Percentiles rank a stretch among this genome's conserved stretches.
Evolutionary conservation across 176 grass and related monocot genomes (phyloP).

Genomic region (Secale cereale): DNA sequence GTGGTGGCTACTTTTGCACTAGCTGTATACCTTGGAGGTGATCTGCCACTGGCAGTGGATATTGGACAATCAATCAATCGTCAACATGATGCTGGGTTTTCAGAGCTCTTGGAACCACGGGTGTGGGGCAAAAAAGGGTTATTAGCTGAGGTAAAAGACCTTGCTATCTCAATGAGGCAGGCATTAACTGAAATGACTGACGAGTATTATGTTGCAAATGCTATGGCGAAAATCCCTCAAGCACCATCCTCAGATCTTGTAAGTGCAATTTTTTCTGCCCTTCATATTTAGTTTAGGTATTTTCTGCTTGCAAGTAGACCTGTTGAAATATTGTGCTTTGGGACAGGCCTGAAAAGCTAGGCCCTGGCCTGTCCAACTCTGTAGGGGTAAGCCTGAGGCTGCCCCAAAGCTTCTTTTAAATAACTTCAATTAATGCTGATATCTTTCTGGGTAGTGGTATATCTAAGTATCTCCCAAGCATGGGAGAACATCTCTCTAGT

Average conservation of each 20-base stretch:
- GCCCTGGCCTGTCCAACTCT: neutral
- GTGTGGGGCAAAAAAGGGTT: constrained; percentile 48
- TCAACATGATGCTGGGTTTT: constrained; percentile 50
- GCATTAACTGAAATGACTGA: constrained; percentile 80
- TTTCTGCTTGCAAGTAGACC: neutral
- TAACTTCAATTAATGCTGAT: neutral
- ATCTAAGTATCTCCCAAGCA: neutral
- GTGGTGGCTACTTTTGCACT: constrained; percentile 75
- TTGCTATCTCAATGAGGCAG: constrained; percentile 44
- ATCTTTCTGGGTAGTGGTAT: neutral
- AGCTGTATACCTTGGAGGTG: constrained; percentile 85
- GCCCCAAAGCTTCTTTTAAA: neutral
- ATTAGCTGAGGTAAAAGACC: constrained; percentile 42
- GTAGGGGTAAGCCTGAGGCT: neutral
- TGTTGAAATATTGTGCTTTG: neutral
- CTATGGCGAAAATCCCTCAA: constrained; percentile 76
- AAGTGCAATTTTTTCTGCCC: constrained; percentile 19
- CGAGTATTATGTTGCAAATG: constrained; percentile 51
- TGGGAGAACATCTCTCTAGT: neutral
- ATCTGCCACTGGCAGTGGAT: constrained; percentile 66
- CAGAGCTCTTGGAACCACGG: constrained; percentile 60
- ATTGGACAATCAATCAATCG: constrained; percentile 59
- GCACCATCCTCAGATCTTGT: constrained; percentile 93
- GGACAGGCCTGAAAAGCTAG: neutral
- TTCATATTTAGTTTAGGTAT: neutral